These are phyloP conservation scores for Apostasia shenzhenica DNA, from an alignment of 106 monocot genomes.

Conservation along the genomic window DNA sequence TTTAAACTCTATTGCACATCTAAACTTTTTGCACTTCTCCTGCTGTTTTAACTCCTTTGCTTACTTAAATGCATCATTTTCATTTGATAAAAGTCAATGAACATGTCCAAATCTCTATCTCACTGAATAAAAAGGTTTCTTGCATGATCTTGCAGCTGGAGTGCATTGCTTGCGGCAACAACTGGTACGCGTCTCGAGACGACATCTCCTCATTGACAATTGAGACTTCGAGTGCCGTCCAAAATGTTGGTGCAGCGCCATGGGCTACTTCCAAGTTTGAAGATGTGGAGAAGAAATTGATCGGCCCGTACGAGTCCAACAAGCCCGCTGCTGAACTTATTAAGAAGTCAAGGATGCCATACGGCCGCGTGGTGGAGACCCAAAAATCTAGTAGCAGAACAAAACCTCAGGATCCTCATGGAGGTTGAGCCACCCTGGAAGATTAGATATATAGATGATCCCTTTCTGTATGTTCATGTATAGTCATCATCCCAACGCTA, in stretches of 20 bases:
- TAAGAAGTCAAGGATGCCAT: constrained; percentile 32
- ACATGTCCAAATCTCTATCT: background rate
- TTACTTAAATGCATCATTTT: background rate
- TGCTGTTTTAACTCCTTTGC: background rate
- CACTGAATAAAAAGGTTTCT: too few species aligned
- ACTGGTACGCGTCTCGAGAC: constrained; percentile 71
- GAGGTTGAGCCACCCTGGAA: background rate
- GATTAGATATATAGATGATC: too few species aligned
- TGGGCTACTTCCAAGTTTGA: constrained; percentile 83
- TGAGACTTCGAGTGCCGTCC: constrained; percentile 38
- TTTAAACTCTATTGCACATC: too few species aligned
- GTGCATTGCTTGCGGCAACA: constrained; percentile 69
- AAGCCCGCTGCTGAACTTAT: constrained; percentile 32
- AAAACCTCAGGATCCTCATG: constrained; percentile 32
- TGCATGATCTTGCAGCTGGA: constrained; percentile 41
- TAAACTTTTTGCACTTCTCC: background rate
- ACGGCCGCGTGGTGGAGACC: constrained; percentile 27
- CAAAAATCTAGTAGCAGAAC: constrained; percentile 51
- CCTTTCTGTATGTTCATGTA: too few species aligned
- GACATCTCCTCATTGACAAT: constrained; percentile 65
- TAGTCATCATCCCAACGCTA: too few species aligned
- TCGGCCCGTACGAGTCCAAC: constrained; percentile 51
- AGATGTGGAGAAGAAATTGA: constrained; percentile 55
- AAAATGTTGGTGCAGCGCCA: constrained; percentile 74
- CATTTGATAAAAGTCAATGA: background rate